A percentile compares a stretch with the other conserved stretches of the same genome.
These are phyloP conservation scores for Tolypocladium pustulatum DNA, from an alignment of 2,329 filamentous ascomycete species.

Conservation along the genomic window DNA sequence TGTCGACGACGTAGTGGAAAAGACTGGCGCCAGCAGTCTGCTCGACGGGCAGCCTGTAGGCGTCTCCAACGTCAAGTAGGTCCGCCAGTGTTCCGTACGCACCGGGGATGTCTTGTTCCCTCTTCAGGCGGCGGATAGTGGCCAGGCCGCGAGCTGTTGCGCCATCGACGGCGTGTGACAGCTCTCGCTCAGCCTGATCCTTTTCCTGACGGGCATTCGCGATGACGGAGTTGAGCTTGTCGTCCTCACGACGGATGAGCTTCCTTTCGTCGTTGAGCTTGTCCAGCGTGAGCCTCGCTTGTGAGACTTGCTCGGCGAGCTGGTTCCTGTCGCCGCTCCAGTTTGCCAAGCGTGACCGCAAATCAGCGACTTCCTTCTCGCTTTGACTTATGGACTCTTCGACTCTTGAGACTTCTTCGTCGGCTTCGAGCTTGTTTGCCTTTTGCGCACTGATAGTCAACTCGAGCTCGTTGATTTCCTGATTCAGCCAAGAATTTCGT, in stretches of 20 bases:
- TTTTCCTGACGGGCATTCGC: conserved; percentile 66
- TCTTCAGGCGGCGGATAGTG: conserved; percentile 74
- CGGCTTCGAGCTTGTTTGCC: conserved; percentile 72
- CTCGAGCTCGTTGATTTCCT: conserved; percentile 73
- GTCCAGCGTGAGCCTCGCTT: conserved; percentile 69
- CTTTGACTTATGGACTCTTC: conserved; percentile 60
- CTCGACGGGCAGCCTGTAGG: conserved; percentile 81
- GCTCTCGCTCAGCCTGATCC: conserved; percentile 63
- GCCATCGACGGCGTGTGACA: conserved; percentile 81
- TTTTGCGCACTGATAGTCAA: conserved; percentile 69
- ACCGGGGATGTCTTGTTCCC: conserved; percentile 68
- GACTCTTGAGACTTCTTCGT: conserved; percentile 69
- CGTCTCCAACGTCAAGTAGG: conserved; percentile 75
- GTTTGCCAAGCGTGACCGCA: conserved; percentile 66
- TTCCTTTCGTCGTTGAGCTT: conserved; percentile 79
- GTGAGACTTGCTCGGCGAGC: conserved; percentile 63
- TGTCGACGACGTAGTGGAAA: conserved; percentile 95
- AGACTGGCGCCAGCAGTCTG: conserved; percentile 86
- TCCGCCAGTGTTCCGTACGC: conserved; percentile 91
- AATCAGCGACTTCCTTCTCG: conserved; percentile 59
- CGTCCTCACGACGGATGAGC: conserved; percentile 78
- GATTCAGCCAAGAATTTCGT: conserved; percentile 71
- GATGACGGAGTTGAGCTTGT: conserved; percentile 71
- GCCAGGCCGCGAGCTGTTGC: conserved; percentile 78
- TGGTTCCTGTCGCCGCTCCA: conserved; percentile 65